Base-by-base conservation (phyloP, 441 rosid species). In the Mallotus japonicus region DNA sequence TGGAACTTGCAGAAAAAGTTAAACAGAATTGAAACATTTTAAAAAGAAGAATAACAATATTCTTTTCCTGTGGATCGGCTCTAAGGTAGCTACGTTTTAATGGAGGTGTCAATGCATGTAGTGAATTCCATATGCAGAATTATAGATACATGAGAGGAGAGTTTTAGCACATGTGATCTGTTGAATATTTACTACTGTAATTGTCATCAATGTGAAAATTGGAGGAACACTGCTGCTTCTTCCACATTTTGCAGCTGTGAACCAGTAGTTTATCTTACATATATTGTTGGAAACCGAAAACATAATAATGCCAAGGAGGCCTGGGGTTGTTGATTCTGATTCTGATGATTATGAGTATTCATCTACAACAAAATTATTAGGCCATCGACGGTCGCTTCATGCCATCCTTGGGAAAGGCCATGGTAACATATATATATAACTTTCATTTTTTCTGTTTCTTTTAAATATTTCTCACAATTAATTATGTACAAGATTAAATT, bases 1-100 rank as follows among this genome's bases (percentile, higher is more conserved):
- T 95, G 98, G 81, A 95, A 93, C 87, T 98, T 95, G 92, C 77
- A 86, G 77, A 57, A 58, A 62, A 73, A 76, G 76, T 77, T 6
- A 58, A 69, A 72, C 3, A 59, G 44, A 76, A 20, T 53, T 34
- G n/a, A 55, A n/a, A 65, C 58, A 55, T 19, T 62, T 12, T 28
- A 1, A 28, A 28, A 28, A 15, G 15, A 34, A 34, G 32, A 47
- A 19, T 14, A 19, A 14, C 16, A 72, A 46, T 24, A 47, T 28
- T 28, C 32, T 28, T 28, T 28, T 28, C 32, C 3, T 2, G 32
- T 28, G 32, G 32, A 28, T 28, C 32, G 3, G 32, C 32, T 28
- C 32, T 28, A 28, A 28, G 3, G 32, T 28, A 28, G 2, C 32
- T 28, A 28, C 32, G 3, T 28, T 28, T 28, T 28, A 28, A 28